These are phyloP conservation scores for Stygiomarasmius scandens DNA, from an alignment of 1,284 basidiomycete genomes.

Conservation along the genomic window DNA sequence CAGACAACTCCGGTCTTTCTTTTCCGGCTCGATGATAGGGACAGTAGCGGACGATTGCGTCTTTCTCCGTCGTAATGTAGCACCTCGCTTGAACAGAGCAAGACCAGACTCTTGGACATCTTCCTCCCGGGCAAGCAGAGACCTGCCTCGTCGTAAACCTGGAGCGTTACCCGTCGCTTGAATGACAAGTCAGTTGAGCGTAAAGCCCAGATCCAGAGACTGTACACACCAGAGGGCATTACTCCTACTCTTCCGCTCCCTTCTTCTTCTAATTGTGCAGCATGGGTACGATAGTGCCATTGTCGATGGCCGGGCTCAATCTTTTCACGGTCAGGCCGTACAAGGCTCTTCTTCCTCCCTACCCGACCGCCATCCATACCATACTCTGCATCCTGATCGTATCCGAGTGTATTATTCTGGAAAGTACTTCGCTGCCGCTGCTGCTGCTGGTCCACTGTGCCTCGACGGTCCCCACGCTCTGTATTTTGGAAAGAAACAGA, in stretches of 20 bases:
- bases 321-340: conserved; percentile 93
- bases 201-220: neutral
- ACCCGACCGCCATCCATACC: conserved; percentile 45
- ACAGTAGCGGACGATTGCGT: conserved; percentile 44
- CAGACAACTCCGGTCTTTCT: conserved; percentile 60
- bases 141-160: conserved; percentile 80
- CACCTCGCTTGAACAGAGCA: conserved; percentile 81
- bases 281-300: conserved; percentile 94
- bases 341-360: conserved; percentile 91
- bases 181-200: neutral
- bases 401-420: conserved; percentile 49
- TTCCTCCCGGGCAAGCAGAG: conserved; percentile 84
- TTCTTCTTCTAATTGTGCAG: conserved; percentile 78
- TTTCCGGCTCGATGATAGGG: conserved; percentile 37
- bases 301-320: conserved; percentile 94
- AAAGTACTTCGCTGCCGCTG: conserved; percentile 54
- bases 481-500: conserved; percentile 69
- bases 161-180: conserved; percentile 85
- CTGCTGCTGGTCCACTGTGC: conserved; percentile 53
- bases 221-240: conserved; percentile 75
- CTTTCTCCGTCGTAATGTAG: conserved; percentile 74
- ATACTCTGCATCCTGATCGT: conserved; percentile 48
- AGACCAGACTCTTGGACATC: conserved; percentile 88
- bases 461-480: conserved; percentile 68
- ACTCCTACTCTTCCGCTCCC: conserved; percentile 63